phyloP scores from a whole-genome alignment of 352 stramenopile species.

The Albugo laibachii region DNA sequence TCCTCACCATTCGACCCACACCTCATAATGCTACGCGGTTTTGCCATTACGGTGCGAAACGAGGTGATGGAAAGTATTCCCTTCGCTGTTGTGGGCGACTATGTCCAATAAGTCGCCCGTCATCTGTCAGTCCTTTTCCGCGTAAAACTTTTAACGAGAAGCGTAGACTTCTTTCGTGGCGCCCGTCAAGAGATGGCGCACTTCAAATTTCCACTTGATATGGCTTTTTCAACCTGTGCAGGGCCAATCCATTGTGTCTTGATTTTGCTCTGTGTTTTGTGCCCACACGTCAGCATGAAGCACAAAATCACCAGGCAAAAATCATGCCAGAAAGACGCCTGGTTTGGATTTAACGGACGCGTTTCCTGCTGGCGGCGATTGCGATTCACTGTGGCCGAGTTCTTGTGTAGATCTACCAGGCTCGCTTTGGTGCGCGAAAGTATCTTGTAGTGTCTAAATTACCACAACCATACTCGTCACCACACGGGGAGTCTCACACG shows the following conservation, averaged over 20 bases:
- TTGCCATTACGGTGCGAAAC: too few species aligned
- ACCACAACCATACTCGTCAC: not conserved
- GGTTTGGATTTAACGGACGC: too few species aligned
- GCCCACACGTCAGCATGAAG: not conserved
- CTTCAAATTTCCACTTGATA: not conserved
- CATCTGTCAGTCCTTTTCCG: constrained; percentile 2
- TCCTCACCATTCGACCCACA: constrained; percentile 10
- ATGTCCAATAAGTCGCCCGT: not conserved
- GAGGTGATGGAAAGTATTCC: too few species aligned
- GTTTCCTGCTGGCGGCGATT: not conserved
- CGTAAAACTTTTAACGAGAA: constrained; percentile 1
- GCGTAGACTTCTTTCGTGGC: not conserved
- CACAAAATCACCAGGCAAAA: not conserved
- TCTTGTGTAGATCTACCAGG: not conserved
- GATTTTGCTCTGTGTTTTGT: not conserved
- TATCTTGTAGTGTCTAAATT: not conserved
- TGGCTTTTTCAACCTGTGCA: not conserved
- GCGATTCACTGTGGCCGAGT: not conserved
- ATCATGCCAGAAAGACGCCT: not conserved
- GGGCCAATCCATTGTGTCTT: not conserved
- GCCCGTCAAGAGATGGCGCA: not conserved
- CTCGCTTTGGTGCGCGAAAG: not conserved
- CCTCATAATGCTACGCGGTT: too few species aligned
- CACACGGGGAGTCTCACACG: not conserved
- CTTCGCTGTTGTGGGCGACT: too few species aligned